Evolutionary conservation across 805 yeast species (phyloP), one percentile per base, ranked within the genome.

Genomic region (Dipodascus geniculatus): DNA sequence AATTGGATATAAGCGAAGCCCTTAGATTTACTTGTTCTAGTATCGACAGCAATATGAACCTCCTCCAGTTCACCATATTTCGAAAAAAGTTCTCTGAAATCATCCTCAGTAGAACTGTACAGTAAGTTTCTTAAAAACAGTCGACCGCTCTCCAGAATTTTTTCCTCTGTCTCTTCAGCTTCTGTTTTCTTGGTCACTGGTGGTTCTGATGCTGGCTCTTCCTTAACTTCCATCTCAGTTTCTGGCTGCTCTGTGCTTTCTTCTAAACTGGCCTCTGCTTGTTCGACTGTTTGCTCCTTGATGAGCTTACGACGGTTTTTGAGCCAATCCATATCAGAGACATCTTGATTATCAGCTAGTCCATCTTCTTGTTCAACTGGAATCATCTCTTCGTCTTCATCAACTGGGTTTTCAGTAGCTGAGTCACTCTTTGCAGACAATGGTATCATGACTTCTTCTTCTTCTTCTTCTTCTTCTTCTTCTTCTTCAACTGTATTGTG

Each of bases 1-100:
- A 85, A 93, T 64, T 83, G 81, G 11, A 89, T 75, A 63, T 90
- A 90, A 0, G 93, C 96, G 67, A 88, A 87, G 0, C 99, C 99
- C 68, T 93, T 93, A 1, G 96, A 84, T 61, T 81, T 79, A 9
- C 95, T 95, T 0, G 95, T 87, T 70, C 93, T 79, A 2, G 95
- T 83, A 64, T 91, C 98, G 38, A 89, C 68, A 0, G 99, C 96
- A 61, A 93, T 74, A 68, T 93, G 99, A 1, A 88, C 96, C 69
- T 93, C 98, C 58, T 82, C 87, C 42, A 89, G 66, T 3, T 71
- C 70, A 8, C 99, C 99, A 65, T 71, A 93, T 2, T 72, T 65
- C 3, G 74, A 57, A 62, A 93, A 90, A 22, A 89, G 71, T 1
- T 74, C 70, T 31, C 71, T 69, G 65, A 90, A 84, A 53, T 93